These are phyloP conservation scores for Botrytis tulipae DNA, from an alignment of 2,329 filamentous ascomycete genomes.

Conservation along the genomic window DNA sequence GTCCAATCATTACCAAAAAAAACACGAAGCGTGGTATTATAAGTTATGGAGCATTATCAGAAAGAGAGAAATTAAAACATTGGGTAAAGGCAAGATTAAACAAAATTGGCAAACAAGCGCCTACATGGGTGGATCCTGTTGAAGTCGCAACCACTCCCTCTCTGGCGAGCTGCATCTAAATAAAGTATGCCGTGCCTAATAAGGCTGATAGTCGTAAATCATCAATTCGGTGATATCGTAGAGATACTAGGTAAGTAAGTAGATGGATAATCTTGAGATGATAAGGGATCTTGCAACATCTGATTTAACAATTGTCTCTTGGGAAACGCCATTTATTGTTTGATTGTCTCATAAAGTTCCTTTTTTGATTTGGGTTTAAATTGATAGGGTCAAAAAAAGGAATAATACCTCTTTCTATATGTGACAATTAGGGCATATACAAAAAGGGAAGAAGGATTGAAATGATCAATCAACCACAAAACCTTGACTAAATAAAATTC, in stretches of 20 bases:
- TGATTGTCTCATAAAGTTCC: background rate
- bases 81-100: background rate
- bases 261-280: background rate
- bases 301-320: background rate
- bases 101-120: slow-evolving; percentile 20
- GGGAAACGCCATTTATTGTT: slow-evolving; percentile 2
- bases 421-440: background rate
- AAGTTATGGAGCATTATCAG: slow-evolving; percentile 2
- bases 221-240: background rate
- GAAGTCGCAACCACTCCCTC: background rate
- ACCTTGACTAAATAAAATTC: background rate
- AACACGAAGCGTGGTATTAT: background rate
- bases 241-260: background rate
- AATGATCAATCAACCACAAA: background rate
- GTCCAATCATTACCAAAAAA: slow-evolving; percentile 23
- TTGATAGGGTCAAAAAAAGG: background rate
- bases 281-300: background rate
- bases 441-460: background rate
- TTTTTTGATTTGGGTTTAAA: background rate
- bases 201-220: slow-evolving; percentile 17
- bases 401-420: background rate
- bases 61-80: slow-evolving; percentile 10
- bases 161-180: slow-evolving; percentile 4
- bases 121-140: slow-evolving; percentile 5
- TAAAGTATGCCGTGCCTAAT: background rate